phyloP scores from a whole-genome alignment of 2,329 filamentous ascomycete species.

The Aureobasidium sp. region DNA sequence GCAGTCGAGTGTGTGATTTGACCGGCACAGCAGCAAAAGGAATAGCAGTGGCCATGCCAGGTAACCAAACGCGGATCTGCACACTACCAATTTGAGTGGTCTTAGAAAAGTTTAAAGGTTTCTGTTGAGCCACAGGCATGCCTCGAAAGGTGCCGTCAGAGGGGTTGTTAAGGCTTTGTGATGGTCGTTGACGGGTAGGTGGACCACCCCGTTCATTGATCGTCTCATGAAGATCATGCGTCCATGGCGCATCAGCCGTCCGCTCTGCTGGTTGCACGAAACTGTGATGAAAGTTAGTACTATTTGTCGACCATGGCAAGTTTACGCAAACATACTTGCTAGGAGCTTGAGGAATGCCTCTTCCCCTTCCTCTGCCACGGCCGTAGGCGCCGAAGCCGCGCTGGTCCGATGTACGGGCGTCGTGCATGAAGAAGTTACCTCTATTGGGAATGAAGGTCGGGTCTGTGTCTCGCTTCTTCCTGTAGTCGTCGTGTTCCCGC shows the following conservation, averaged over 20 bases:
- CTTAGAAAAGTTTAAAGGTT: slow-evolving; percentile 57
- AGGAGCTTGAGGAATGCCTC: slow-evolving; percentile 23
- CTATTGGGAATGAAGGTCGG: slow-evolving; percentile 91
- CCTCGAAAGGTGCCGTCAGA: not conserved
- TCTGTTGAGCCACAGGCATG: slow-evolving; percentile 12
- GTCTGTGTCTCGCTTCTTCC: slow-evolving; percentile 78
- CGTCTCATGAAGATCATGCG: slow-evolving; percentile 80
- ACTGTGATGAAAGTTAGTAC: slow-evolving; percentile 8
- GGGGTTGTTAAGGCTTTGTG: not conserved
- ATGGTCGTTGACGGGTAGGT: slow-evolving; percentile 1
- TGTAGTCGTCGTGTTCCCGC: slow-evolving; percentile 85
- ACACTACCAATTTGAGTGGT: slow-evolving; percentile 79
- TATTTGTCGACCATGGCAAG: not conserved
- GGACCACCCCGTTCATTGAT: slow-evolving; percentile 40
- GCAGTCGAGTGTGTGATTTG: slow-evolving; percentile 87
- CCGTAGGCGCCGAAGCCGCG: slow-evolving; percentile 71
- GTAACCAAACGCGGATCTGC: slow-evolving; percentile 73
- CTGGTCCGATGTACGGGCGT: slow-evolving; percentile 68
- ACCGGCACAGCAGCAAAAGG: slow-evolving; percentile 69
- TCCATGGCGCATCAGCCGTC: slow-evolving; percentile 70
- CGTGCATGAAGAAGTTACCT: slow-evolving; percentile 95
- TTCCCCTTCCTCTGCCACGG: slow-evolving; percentile 54
- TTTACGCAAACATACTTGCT: not conserved
- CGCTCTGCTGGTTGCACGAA: slow-evolving; percentile 41
- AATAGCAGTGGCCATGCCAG: slow-evolving; percentile 64